A percentile compares a stretch with the other conserved stretches of the same genome.
These are phyloP conservation scores for Ziziphus jujuba DNA, from an alignment of 306 rosid genomes.

Conservation along the genomic window DNA sequence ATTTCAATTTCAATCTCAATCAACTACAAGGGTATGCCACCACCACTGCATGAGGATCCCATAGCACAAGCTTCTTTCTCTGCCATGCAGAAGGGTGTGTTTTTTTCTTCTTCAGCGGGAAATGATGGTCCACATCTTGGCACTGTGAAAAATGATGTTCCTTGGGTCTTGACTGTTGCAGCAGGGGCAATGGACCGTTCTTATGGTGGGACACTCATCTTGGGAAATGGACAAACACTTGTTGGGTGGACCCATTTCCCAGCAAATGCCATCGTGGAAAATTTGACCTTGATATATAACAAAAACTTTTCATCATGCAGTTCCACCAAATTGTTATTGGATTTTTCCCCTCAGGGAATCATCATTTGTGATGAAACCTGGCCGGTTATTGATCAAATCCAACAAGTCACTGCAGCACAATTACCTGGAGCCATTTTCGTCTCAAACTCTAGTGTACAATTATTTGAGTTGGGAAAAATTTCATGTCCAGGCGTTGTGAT, in stretches of 20 bases:
- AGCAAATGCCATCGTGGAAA: constrained; percentile 7
- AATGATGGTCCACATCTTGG: constrained; percentile 7
- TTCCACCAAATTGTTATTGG: constrained; percentile 1
- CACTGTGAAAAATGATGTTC: constrained; percentile 19
- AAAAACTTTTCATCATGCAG: constrained; percentile 19
- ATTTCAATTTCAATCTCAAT: constrained; percentile 18
- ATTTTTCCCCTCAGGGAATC: neutral
- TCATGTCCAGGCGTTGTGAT: constrained; percentile 39
- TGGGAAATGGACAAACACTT: constrained; percentile 25
- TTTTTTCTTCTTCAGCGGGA: constrained; percentile 29
- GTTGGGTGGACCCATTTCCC: constrained; percentile 31
- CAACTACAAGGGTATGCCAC: no score
- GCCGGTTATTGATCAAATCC: neutral
- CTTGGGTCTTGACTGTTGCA: constrained; percentile 33
- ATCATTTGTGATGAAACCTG: constrained; percentile 16
- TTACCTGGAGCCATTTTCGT: constrained; percentile 30
- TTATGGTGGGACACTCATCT: constrained; percentile 15
- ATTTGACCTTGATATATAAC: constrained; percentile 20
- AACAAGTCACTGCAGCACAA: neutral
- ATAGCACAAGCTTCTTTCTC: constrained; percentile 28
- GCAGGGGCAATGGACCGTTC: constrained; percentile 30
- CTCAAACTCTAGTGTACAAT: neutral
- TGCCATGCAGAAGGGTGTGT: constrained; percentile 29
- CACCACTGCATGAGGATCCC: constrained; percentile 20
- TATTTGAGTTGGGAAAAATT: constrained; percentile 5